Evolutionary conservation across 495 filamentous ascomycete species (phyloP).

Genomic region (Talaromyces trachyspermus): DNA sequence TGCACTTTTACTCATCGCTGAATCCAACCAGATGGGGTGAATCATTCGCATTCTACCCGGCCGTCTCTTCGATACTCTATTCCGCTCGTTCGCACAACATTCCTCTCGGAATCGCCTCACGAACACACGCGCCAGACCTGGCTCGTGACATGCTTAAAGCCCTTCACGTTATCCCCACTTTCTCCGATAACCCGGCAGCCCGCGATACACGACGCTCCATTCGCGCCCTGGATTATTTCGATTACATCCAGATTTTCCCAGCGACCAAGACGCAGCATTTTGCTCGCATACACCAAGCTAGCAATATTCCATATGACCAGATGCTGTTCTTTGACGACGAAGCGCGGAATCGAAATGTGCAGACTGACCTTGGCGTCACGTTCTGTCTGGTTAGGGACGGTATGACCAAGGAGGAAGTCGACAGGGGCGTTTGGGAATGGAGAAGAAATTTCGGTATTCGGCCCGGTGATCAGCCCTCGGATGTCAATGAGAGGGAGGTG

Average conservation of each 20-base stretch:
- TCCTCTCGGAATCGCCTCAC: conserved; percentile 68
- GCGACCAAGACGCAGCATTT: conserved; percentile 84
- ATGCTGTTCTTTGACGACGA: conserved; percentile 99
- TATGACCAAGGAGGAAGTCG: conserved; percentile 69
- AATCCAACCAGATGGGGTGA: conserved; percentile 53
- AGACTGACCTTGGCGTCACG: conserved; percentile 68
- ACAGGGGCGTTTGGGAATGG: conserved; percentile 76
- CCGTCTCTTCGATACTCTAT: conserved; percentile 65
- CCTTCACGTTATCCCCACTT: conserved; percentile 54
- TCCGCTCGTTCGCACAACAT: conserved; percentile 51
- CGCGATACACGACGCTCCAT: conserved; percentile 26
- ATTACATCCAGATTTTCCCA: conserved; percentile 81
- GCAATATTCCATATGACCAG: conserved; percentile 58
- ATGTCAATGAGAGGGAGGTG: conserved; percentile 4
- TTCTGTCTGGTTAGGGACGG: conserved; percentile 78
- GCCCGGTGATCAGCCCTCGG: conserved; percentile 10
- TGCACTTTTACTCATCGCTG: background rate
- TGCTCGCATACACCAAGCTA: conserved; percentile 56
- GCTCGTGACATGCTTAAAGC: conserved; percentile 73
- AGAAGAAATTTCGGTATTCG: conserved; percentile 59
- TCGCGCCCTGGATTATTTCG: conserved; percentile 69
- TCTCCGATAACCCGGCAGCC: conserved; percentile 31
- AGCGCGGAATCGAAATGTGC: conserved; percentile 75
- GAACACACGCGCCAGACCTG: conserved; percentile 73
- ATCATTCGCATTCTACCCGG: conserved; percentile 71